Evolutionary conservation across 495 filamentous ascomycete genomes (phyloP).

Genomic region (Penicillium diatomitis): DNA sequence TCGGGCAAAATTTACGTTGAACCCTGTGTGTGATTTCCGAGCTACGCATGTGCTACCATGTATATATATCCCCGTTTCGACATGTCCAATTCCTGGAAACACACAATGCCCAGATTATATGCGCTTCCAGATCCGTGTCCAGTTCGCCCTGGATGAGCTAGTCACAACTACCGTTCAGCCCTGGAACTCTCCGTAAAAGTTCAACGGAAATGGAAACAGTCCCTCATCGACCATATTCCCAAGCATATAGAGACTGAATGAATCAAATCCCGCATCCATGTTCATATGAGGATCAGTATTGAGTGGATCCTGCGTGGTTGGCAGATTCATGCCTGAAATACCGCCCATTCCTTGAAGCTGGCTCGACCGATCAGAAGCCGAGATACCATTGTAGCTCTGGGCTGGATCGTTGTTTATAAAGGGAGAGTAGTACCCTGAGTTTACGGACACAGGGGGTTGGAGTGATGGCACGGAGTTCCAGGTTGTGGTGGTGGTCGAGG

Average conservation of each 20-base stretch:
- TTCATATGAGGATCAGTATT: conserved; percentile 22
- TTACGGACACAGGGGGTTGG: background rate
- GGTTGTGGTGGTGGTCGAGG: background rate
- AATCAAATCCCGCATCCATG: conserved; percentile 17
- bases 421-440: conserved; percentile 7
- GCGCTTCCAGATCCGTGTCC: too few species aligned
- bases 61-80: too few species aligned
- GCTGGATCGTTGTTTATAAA: conserved; percentile 4
- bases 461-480: conserved; percentile 7
- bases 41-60: too few species aligned
- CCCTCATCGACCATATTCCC: conserved; percentile 31
- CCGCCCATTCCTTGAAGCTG: conserved; percentile 4
- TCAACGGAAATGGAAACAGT: conserved; percentile 25
- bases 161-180: background rate
- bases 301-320: conserved; percentile 6
- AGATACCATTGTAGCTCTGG: conserved; percentile 2
- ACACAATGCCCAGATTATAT: too few species aligned
- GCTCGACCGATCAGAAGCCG: background rate
- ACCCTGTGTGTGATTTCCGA: too few species aligned
- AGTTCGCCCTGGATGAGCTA: too few species aligned
- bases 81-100: too few species aligned
- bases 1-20: too few species aligned
- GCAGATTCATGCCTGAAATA: conserved; percentile 7
- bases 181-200: conserved; percentile 18
- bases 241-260: conserved; percentile 25